phyloP scores from a whole-genome alignment of 495 filamentous ascomycete species.

The Penicillium soppii region DNA sequence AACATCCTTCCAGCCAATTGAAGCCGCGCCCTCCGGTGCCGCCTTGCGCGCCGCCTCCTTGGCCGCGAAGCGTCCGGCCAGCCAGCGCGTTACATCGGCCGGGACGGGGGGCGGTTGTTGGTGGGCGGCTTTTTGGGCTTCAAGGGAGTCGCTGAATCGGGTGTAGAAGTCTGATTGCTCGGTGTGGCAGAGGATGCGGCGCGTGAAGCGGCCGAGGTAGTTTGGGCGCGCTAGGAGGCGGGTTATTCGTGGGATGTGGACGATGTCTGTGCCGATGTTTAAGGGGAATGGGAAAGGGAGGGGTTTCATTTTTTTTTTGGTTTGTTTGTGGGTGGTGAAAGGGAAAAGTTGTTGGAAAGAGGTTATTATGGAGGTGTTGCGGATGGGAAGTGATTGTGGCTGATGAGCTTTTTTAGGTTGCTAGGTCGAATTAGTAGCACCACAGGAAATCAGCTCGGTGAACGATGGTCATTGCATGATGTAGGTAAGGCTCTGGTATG shows the following conservation, averaged over 20 bases:
- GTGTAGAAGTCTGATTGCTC: slow-evolving; percentile 43
- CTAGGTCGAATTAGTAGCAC: no score
- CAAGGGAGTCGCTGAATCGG: slow-evolving; percentile 31
- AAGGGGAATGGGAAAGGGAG: slow-evolving; percentile 41
- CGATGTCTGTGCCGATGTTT: slow-evolving; percentile 54
- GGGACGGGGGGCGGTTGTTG: slow-evolving; percentile 20
- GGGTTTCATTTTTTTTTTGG: slow-evolving; percentile 22
- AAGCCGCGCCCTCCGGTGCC: slow-evolving; percentile 39
- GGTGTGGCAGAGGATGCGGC: slow-evolving; percentile 47
- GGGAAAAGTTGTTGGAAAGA: background rate
- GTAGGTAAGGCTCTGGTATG: no score
- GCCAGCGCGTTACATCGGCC: slow-evolving; percentile 45
- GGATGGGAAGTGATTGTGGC: background rate
- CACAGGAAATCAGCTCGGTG: background rate
- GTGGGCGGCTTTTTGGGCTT: background rate
- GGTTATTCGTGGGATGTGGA: slow-evolving; percentile 52
- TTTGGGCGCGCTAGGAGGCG: slow-evolving; percentile 41
- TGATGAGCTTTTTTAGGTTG: background rate
- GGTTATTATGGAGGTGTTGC: background rate
- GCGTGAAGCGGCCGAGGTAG: slow-evolving; percentile 50
- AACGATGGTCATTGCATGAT: background rate
- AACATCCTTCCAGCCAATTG: slow-evolving; percentile 42
- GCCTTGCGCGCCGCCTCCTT: slow-evolving; percentile 52
- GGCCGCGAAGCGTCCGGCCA: slow-evolving; percentile 48
- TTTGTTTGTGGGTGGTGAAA: slow-evolving; percentile 1